Evolutionary conservation across 257 asterid species (phyloP).

Genomic region (Salvia splendens): DNA sequence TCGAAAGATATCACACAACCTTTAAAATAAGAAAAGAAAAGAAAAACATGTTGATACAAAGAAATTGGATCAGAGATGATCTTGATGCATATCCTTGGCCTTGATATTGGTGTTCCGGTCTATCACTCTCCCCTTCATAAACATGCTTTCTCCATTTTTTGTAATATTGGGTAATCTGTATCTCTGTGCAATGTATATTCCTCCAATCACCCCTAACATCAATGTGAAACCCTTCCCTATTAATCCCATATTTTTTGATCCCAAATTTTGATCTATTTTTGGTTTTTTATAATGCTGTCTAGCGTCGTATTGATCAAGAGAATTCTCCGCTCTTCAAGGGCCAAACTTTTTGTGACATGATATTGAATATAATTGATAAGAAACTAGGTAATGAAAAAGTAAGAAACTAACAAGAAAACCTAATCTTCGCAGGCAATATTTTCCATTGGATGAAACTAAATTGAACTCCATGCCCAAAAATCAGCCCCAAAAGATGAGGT

Average conservation of each 20-base stretch:
- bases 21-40: too few species aligned
- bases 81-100: neutral
- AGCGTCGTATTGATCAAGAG: constrained; percentile 35
- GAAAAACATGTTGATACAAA: too few species aligned
- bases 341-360: too few species aligned
- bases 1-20: too few species aligned
- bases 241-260: constrained; percentile 33
- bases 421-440: too few species aligned
- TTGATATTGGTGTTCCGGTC: constrained; percentile 39
- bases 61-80: neutral
- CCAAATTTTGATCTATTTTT: neutral
- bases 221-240: constrained; percentile 37
- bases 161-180: constrained; percentile 41
- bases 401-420: too few species aligned
- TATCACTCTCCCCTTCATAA: constrained; percentile 29
- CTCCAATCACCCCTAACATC: constrained; percentile 42
- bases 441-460: too few species aligned
- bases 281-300: neutral
- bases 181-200: constrained; percentile 48
- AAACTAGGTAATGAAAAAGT: too few species aligned
- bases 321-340: constrained; percentile 22
- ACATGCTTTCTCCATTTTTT: constrained; percentile 9
- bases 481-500: too few species aligned
- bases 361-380: too few species aligned
- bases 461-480: too few species aligned